These are phyloP conservation scores for Auxenochlorella pyrenoidosa DNA, from an alignment of 139 green algal genomes.

Conservation along the genomic window DNA sequence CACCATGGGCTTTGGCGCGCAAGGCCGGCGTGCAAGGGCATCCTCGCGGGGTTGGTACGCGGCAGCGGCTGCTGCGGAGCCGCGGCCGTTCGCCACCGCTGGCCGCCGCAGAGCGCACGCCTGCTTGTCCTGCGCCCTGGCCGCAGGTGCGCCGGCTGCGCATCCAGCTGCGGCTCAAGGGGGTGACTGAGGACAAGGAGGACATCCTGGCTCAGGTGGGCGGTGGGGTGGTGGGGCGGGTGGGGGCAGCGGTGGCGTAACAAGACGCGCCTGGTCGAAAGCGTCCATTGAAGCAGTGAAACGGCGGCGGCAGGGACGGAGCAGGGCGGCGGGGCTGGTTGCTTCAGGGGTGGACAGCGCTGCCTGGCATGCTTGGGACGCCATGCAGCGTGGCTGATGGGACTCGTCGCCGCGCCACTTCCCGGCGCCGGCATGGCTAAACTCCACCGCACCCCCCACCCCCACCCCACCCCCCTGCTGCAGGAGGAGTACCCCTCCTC, in stretches of 20 bases:
- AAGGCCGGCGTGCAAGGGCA: not conserved
- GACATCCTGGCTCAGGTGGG: not conserved
- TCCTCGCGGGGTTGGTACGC: no score
- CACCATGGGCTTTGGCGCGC: not conserved
- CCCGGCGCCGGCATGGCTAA: no score
- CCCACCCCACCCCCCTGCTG: conserved; percentile 39
- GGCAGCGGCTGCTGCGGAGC: not conserved
- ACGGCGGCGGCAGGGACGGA: no score
- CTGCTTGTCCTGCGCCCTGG: not conserved
- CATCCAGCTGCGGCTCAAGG: conserved; percentile 95
- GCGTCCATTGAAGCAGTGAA: no score
- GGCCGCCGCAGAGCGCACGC: no score
- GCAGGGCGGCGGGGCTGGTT: no score
- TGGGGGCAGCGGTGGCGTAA: no score
- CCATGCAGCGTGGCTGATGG: no score
- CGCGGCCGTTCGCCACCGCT: not conserved
- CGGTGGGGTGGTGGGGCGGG: not conserved
- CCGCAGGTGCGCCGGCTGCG: conserved; percentile 71
- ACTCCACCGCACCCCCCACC: not conserved
- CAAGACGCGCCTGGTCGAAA: no score
- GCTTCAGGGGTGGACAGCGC: no score
- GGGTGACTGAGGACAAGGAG: not conserved
- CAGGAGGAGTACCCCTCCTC: conserved; percentile 77
- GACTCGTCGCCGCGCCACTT: no score
- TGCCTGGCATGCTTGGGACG: no score